Base-by-base conservation (phyloP, 768 basidiomycete genomes). In the Lanmaoa rubissima region DNA sequence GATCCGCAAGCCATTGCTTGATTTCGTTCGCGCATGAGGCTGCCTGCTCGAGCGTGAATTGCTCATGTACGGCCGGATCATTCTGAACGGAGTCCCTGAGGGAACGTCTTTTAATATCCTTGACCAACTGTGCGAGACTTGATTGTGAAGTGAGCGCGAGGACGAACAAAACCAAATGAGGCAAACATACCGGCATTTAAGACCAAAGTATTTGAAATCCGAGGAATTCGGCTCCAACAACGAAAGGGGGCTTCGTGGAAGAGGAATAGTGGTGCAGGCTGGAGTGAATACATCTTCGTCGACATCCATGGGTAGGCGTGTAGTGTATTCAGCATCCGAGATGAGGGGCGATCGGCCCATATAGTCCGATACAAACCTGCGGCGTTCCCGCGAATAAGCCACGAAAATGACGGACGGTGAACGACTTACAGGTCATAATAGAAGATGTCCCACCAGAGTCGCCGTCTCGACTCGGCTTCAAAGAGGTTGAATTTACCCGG, bases 391-490 rank as follows among this genome's bases (percentile, higher is more conserved):
- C 54, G 48, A 61, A 59, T 67, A 16, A 65, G 56, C 10, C 32
- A 45, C 11, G 38, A 28, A 43, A 55, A 48, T 17, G 36, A 52
- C 21, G 9, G 0, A 46, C 14, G 36, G 26, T 17, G 53, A 45
- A 56, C 41, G n/a, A 80, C 87, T 63, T 68, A 91, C 90, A 86
- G 65, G 69, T 92, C 91, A 68, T 85, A 90, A 70, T 82, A 89
- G 65, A 84, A 79, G 12, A 90, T 77, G 51, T 89, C 86, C 90
- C 90, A 92, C 88, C 90, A 90, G 7, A 89, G 69, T 59, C 84
- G 71, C 55, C 82, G 69, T 53, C 84, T 72, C 48, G 77, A 71
- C 69, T 82, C 81, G 12, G 78, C 79, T 47, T 84, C 78, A 45
- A 80, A 83, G 2, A 81, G 69, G 43, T 61, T 75, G 61, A 79